Evolutionary conservation across 1,139 yeast species (phyloP), one percentile per base, ranked within the genome.

Genomic region (Candida mesenterica): DNA sequence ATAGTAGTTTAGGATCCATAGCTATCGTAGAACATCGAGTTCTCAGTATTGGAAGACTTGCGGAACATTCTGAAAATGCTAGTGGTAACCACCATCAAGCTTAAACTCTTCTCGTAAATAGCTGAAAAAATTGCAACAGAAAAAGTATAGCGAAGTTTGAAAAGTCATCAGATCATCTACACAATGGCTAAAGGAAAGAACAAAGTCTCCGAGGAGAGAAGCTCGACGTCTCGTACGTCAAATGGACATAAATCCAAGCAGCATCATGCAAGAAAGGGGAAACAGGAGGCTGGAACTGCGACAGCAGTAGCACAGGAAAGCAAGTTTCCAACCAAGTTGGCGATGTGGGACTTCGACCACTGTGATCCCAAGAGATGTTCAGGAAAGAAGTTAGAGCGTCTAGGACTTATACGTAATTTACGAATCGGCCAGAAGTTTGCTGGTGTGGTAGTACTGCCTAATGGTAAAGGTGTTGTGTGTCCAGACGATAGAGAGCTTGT

Each of bases 291-390:
- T 13, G 39, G 36, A 6, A 39, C 38, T 4, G 24, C 24, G 2
- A n/a, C 39, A 10, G n/a, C 32, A 7, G 22, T 19, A 9, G 31
- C 24, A 4, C 28, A 32, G 16, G 42, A 42, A 9, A 48, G 48
- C 16, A 64, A 68, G 31, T 81, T 82, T 48, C 92, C 89, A 1
- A 76, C 82, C 16, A 82, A 82, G 52, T 52, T 84, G 26, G 92
- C 90, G 8, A 85, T 85, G 95, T 85, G 95, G 97, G 92, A 92
- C 61, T 92, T 94, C 55, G 96, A 90, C 50, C 99, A 92, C 58
- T 92, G 99, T 64, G 98, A 92, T 61, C 99, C 99, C 3, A 94
- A 94, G 57, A 73, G 97, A 55, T 92, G 99, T 55, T 84, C 95
- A 45, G 99, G 98, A 16, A 92, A 92, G 65, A 92, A 90, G 57